Base-by-base conservation (phyloP, 163 green algal genomes). In the Chlorella variabilis region DNA sequence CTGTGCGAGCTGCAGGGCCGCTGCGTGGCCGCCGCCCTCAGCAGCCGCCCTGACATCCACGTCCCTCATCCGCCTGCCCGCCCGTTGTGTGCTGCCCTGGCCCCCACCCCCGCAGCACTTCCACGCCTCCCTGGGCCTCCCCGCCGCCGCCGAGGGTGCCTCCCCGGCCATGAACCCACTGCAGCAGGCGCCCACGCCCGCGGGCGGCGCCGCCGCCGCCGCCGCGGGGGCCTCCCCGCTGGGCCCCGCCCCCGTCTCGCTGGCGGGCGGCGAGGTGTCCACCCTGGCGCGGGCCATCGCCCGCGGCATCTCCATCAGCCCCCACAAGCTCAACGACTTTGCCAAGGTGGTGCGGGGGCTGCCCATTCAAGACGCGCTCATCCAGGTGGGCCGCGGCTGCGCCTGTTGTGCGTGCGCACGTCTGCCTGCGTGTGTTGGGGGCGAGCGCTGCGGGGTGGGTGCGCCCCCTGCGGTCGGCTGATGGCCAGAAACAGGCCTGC, bases 251-350 rank as follows among this genome's bases (percentile, higher is more conserved):
- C 11, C 4, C 39, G 6, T 51, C 21, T 1, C 38, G 25, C 36
- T 49, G 29, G 68, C 45, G 1, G 68, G 18, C n/a, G n/a, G n/a
- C 15, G 68, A 77, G 15, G 29, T 33, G 1, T 25, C 7, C 45
- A 2, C 27, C 41, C 41, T 77, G 2, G 54, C 18, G 49, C 31
- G 66, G 27, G 73, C 73, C 3, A 56, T 80, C 29, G 13, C 85
- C 17, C 73, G 84, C 36, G 29, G 70, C 63, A 38, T 85, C 1
- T 9, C 33, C 54, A 90, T 90, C 61, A 80, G 66, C 13, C 86
- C 86, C 7, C 70, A 56, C 21, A 90, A 90, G 74, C 81, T 89
- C 1, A 89, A 91, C 61, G 66, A 82, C 2, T 88, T 88, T 85
- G 87, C 76, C 33, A 84, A 83, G 61, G 33, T 91, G 2, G 21